These are phyloP conservation scores for Scortechinia acanthostroma DNA, from an alignment of 2,329 filamentous ascomycete species.

Conservation along the genomic window DNA sequence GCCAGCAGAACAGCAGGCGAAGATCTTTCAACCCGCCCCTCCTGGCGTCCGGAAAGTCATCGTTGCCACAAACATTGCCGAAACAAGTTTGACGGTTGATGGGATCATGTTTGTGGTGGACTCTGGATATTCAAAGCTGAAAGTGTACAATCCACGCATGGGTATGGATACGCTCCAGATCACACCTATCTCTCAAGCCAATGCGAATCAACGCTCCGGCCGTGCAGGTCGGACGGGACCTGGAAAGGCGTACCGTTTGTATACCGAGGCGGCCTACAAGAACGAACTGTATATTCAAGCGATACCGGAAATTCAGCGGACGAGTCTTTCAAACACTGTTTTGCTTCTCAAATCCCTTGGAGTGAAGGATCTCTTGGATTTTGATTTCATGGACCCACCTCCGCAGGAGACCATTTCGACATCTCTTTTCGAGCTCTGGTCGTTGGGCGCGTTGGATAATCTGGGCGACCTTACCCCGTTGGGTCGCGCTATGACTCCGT, in stretches of 20 bases:
- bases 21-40: not conserved
- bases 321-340: slow-evolving; percentile 1
- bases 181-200: slow-evolving; percentile 1
- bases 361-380: not conserved
- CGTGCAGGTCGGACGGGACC: not conserved
- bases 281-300: slow-evolving; percentile 2
- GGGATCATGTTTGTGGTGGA: slow-evolving; percentile 1
- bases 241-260: slow-evolving; percentile 1
- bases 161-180: slow-evolving; percentile 2
- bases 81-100: slow-evolving; percentile 1
- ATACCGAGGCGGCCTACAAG: not conserved
- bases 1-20: slow-evolving; percentile 1
- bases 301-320: not conserved
- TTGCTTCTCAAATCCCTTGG: not conserved
- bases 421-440: slow-evolving; percentile 18
- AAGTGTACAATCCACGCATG: slow-evolving; percentile 2
- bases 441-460: slow-evolving; percentile 60
- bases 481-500: slow-evolving; percentile 59
- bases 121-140: slow-evolving; percentile 1
- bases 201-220: not conserved
- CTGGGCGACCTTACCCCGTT: slow-evolving; percentile 57
- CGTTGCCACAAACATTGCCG: slow-evolving; percentile 2
- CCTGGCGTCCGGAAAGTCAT: not conserved
- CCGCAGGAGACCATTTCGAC: not conserved
- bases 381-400: slow-evolving; percentile 1